A percentile compares a stretch with the other conserved stretches of the same genome.
Conservation (phyloP, 164 flowering plant species). For the Dillenia turbinata region DNA sequence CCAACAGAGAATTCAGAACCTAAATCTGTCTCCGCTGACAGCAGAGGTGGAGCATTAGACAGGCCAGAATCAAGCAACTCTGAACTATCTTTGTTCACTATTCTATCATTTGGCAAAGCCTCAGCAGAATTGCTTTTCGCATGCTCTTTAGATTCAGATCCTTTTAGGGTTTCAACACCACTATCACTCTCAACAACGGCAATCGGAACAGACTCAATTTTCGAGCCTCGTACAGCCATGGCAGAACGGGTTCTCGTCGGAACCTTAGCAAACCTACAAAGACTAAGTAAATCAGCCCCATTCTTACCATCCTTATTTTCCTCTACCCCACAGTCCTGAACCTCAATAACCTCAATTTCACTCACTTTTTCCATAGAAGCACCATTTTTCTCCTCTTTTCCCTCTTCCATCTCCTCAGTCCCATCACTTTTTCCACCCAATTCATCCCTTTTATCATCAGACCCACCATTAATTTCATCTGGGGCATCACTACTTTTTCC, state of each 20-base stretch:
- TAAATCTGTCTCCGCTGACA: constrained; percentile 22
- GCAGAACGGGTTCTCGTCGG: constrained; percentile 68
- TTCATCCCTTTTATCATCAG: constrained; percentile 27
- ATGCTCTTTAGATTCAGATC: constrained; percentile 13
- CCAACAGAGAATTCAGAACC: constrained; percentile 19
- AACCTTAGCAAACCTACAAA: constrained; percentile 51
- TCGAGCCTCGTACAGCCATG: constrained; percentile 25
- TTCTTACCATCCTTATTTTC: constrained; percentile 20
- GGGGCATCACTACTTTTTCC: constrained; percentile 23
- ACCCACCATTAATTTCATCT: constrained; percentile 21
- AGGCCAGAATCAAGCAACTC: constrained; percentile 19
- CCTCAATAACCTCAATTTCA: constrained; percentile 13
- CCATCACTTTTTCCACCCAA: too few relatives aligned
- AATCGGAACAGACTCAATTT: constrained; percentile 23
- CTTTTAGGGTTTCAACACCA: constrained; percentile 17
- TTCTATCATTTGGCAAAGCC: constrained; percentile 20
- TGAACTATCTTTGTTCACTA: constrained; percentile 20
- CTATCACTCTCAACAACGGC: constrained; percentile 21
- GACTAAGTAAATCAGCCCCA: constrained; percentile 33
- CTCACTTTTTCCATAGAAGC: constrained; percentile 29
- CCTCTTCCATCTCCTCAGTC: constrained; percentile 20
- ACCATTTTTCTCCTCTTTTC: constrained; percentile 17
- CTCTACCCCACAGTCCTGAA: constrained; percentile 18
- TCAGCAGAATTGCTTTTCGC: constrained; percentile 21
- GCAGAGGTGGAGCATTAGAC: constrained; percentile 15